Evolutionary conservation across 2,329 filamentous ascomycete species (phyloP), one percentile per base, ranked within the genome.

Genomic region (Cladorrhinum sp.): DNA sequence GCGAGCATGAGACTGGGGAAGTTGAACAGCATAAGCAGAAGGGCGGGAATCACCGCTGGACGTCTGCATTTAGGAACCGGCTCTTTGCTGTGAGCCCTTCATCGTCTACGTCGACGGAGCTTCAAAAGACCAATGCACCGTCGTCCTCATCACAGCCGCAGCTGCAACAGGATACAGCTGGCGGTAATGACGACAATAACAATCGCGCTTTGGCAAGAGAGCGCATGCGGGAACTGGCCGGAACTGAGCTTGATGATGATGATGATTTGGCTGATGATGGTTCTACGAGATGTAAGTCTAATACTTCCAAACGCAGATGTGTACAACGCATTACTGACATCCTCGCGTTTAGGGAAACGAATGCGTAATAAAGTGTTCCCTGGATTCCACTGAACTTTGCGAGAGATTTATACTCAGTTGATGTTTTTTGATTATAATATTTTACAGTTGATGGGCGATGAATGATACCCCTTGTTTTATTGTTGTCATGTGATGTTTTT

Each of bases 21-120:
- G 36, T 8, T 42, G 36, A 14, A 12, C 79, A 0, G 79, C 80
- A 9, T 75, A 77, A n/a, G 60, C 62, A 8, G 71, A 73, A 1
- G 55, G 18, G n/a, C 5, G 58, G 23, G 23, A 63, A 59, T 12
- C 61, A 61, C 18, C 61, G 58, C 23, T 71, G 70, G 67, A 59
- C 63, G 51, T 59, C 36, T 9, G 63, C 57, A 1, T 50, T 70
- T 1, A 70, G 62, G 39, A 64, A 62, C 46, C 66, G 63, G 9
- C 16, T 71, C 8, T 67, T 67, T 48, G 50, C 51, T 14, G 42
- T 46, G n/a, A 55, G 48, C 23, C 52, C 52, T 23, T 18, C 56
- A 10, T 55, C 52, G 2, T 59, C 63, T 1, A 56, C 57, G 10
- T 64, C 61, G 24, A 68, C 68, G 51, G 67, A 65, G 51, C 63